A percentile compares a stretch with the other conserved stretches of the same genome.
Conservation (phyloP, 2,329 filamentous ascomycete species). For the Botrytis hyacinthi region DNA sequence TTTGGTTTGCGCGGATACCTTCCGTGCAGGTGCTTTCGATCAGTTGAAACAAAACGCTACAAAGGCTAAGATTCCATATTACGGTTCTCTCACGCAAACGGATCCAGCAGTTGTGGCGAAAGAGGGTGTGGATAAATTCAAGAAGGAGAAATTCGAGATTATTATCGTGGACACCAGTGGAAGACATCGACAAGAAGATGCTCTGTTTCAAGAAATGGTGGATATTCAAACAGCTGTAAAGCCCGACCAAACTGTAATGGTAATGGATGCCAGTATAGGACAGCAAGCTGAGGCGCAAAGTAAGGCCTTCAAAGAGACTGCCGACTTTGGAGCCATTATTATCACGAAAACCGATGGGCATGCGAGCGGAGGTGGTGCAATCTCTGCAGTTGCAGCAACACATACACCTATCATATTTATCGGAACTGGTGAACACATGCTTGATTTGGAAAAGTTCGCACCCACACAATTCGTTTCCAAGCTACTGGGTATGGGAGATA, state of each 20-base stretch:
- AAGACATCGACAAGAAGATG: slow-evolving; percentile 89
- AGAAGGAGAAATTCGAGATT: slow-evolving; percentile 96
- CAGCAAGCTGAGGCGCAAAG: slow-evolving; percentile 94
- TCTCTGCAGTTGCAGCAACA: slow-evolving; percentile 94
- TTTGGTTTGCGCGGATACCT: slow-evolving; percentile 95
- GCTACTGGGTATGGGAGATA: slow-evolving; percentile 94
- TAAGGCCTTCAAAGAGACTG: slow-evolving; percentile 94
- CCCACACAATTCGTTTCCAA: slow-evolving; percentile 93
- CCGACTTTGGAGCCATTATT: slow-evolving; percentile 96
- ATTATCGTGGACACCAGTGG: slow-evolving; percentile 98
- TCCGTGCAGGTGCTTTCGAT: slow-evolving; percentile 96
- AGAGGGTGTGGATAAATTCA: slow-evolving; percentile 98
- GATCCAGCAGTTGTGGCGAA: slow-evolving; percentile 89
- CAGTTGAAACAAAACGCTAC: slow-evolving; percentile 98
- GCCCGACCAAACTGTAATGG: slow-evolving; percentile 97
- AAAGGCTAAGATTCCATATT: slow-evolving; percentile 98
- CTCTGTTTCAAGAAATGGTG: slow-evolving; percentile 95
- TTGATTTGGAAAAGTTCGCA: slow-evolving; percentile 89
- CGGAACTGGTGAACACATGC: slow-evolving; percentile 94
- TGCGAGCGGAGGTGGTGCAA: slow-evolving; percentile 92
- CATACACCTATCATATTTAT: slow-evolving; percentile 97
- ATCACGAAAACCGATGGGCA: slow-evolving; percentile 99
- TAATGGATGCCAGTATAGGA: slow-evolving; percentile 93
- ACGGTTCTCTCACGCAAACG: slow-evolving; percentile 92
- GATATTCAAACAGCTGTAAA: slow-evolving; percentile 90